Percentiles rank a stretch among this genome's conserved stretches.
Conservation (phyloP, 495 filamentous ascomycete species). For the Penicillium malachiteum region DNA sequence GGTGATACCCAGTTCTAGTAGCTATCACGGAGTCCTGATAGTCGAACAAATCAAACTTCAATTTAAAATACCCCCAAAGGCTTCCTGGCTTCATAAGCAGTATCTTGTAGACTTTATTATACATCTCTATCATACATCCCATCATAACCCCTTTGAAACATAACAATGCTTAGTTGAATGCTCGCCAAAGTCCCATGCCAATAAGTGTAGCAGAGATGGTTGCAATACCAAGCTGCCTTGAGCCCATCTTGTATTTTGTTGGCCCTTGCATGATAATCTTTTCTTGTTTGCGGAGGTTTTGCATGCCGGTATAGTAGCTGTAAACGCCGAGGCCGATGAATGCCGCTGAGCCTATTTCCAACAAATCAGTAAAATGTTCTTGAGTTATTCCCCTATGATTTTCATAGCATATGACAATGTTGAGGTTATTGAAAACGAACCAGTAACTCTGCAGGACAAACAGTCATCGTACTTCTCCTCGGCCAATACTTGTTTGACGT, state of each 20-base stretch:
- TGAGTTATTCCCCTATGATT: neutral
- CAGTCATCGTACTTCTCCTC: conserved; percentile 69
- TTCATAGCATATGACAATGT: neutral
- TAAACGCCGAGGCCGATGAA: conserved; percentile 90
- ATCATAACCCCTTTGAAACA: neutral
- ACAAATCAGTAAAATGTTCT: conserved; percentile 6
- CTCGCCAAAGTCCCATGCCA: conserved; percentile 64
- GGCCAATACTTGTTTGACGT: conserved; percentile 53
- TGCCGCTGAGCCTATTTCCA: conserved; percentile 65
- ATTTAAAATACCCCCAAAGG: conserved; percentile 15
- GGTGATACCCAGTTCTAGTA: conserved; percentile 43
- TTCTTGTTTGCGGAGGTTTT: conserved; percentile 69
- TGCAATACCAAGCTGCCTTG: conserved; percentile 66
- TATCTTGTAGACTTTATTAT: neutral
- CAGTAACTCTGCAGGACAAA: conserved; percentile 63
- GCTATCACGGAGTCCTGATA: conserved; percentile 29
- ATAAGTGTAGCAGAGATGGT: conserved; percentile 68
- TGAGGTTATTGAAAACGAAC: conserved; percentile 38
- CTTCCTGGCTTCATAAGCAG: neutral
- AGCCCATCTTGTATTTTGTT: conserved; percentile 74
- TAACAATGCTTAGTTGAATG: conserved; percentile 47
- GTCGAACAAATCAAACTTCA: conserved; percentile 26
- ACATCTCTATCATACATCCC: neutral
- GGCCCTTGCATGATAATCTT: conserved; percentile 66
- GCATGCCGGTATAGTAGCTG: conserved; percentile 77